A percentile compares a stretch with the other conserved stretches of the same genome.
Evolutionary conservation across 148 eudicot genomes (phyloP).

Genomic region (Rhododendron vialii): DNA sequence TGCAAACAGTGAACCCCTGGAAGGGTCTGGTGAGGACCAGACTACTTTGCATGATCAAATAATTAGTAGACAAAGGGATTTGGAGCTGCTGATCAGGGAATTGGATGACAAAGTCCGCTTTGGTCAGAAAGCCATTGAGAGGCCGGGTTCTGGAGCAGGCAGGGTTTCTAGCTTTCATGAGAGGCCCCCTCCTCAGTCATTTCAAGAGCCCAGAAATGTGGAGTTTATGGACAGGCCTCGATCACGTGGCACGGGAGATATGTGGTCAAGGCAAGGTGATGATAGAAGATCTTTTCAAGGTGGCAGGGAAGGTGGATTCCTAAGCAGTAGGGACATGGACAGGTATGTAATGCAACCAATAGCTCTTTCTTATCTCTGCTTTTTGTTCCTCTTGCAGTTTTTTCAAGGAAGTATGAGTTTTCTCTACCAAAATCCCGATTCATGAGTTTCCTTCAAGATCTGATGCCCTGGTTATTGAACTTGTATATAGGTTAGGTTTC

Average conservation of each 20-base stretch:
- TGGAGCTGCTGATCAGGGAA: conserved; percentile 59
- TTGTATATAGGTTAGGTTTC: neutral
- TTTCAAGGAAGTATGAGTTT: neutral
- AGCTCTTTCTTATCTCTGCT: neutral
- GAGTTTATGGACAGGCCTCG: conserved; percentile 75
- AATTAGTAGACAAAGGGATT: conserved; percentile 44
- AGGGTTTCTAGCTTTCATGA: conserved; percentile 24
- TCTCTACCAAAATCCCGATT: neutral
- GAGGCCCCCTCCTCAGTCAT: conserved; percentile 48
- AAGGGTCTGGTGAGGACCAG: conserved; percentile 38
- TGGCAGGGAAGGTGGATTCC: conserved; percentile 76
- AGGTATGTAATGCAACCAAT: conserved; percentile 41
- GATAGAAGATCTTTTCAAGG: conserved; percentile 64
- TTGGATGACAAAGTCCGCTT: conserved; percentile 80
- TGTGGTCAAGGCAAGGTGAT: conserved; percentile 62
- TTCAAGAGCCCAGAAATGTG: conserved; percentile 46
- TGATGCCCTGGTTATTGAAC: neutral
- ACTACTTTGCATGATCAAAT: conserved; percentile 34
- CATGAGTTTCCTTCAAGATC: neutral
- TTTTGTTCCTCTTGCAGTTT: neutral
- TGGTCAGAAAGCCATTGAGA: conserved; percentile 54
- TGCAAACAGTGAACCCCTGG: conserved; percentile 24
- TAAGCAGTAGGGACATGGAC: conserved; percentile 54
- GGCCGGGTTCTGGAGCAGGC: conserved; percentile 78
- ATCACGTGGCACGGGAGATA: conserved; percentile 69